Evolutionary conservation across 106 monocot species (phyloP), one percentile per base, ranked within the genome.

Genomic region (Iris macrosiphon): DNA sequence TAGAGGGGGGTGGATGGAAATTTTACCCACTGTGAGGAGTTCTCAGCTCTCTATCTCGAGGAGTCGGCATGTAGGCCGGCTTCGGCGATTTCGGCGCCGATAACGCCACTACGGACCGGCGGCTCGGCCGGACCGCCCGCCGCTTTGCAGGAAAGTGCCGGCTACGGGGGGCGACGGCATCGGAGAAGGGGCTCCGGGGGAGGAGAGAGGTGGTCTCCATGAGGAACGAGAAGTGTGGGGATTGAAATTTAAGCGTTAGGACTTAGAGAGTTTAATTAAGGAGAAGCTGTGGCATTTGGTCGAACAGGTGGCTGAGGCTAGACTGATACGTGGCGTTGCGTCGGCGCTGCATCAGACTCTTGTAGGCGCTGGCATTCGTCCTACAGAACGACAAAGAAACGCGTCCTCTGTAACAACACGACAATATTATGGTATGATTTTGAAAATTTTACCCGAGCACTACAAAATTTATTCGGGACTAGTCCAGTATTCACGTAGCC

Each of bases 11-110:
- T 0, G n/a, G 3, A 39, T 25, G 6, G 17, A 45, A 12, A 13
- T 26, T 9, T 39, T 74, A 98, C 98, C 98, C 91, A 71, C 98
- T 98, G 48, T 98, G 98, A 55, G 98, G 91, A 60, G 98, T 98
- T 49, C 91, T 74, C 8, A 98, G 83, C 15, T 67, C 72, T 31
- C 87, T 52, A 64, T 98, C 28, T 0, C 38, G 38, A 28, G 91
- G 98, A n/a, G 91, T 98, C 41, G 87, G 87, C n/a, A 9, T 66
- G 70, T 91, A 98, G 45, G 83, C 53, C 0, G 87, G 87, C 18
- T 57, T 35, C 6, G 59, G 5, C 2, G 39, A 21, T 0, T 17
- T 7, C 38, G 35, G 12, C 2, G 16, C 44, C 28, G 40, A 58
- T 10, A 28, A 24, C 30, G 29, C 37, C 37, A 22, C 31, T 12